Percentiles rank a stretch among this genome's conserved stretches.
These are phyloP conservation scores for Gardenia jasminoides DNA, from an alignment of 257 asterid species.

Conservation along the genomic window DNA sequence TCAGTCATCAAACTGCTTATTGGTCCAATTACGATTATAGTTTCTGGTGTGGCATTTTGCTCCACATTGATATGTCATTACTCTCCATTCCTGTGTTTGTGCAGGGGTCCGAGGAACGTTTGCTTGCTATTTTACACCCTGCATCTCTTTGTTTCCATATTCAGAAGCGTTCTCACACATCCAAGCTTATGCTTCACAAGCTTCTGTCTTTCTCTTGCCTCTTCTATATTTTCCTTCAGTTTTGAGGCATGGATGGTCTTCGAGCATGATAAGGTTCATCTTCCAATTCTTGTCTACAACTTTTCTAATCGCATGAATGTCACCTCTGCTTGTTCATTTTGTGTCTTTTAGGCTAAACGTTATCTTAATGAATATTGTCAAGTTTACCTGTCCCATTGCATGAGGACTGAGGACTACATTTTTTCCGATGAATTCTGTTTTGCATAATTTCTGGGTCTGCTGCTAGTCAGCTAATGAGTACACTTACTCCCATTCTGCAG, in stretches of 20 bases:
- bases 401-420: not conserved
- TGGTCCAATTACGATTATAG: not conserved
- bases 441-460: too few relatives aligned
- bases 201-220: slow-evolving; percentile 66
- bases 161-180: slow-evolving; percentile 47
- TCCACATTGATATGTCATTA: slow-evolving; percentile 5
- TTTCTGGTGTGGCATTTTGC: not conserved
- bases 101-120: slow-evolving; percentile 79
- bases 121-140: slow-evolving; percentile 66
- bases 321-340: not conserved
- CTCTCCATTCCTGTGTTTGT: slow-evolving; percentile 12
- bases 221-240: slow-evolving; percentile 66
- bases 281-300: not conserved
- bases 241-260: slow-evolving; percentile 92
- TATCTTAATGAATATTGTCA: not conserved
- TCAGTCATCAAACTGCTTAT: too few relatives aligned
- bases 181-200: slow-evolving; percentile 61
- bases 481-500: slow-evolving; percentile 39
- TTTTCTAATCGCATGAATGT: not conserved
- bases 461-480: slow-evolving; percentile 15
- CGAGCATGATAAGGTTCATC: slow-evolving; percentile 78
- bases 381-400: not conserved
- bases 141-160: slow-evolving; percentile 61
- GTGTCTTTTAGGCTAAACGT: not conserved
- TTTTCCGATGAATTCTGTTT: not conserved